Percentiles rank a stretch among this genome's conserved stretches.
Evolutionary conservation across 192 early-diverging fungal species (phyloP).

Genomic region (Powellomyces hirtus): DNA sequence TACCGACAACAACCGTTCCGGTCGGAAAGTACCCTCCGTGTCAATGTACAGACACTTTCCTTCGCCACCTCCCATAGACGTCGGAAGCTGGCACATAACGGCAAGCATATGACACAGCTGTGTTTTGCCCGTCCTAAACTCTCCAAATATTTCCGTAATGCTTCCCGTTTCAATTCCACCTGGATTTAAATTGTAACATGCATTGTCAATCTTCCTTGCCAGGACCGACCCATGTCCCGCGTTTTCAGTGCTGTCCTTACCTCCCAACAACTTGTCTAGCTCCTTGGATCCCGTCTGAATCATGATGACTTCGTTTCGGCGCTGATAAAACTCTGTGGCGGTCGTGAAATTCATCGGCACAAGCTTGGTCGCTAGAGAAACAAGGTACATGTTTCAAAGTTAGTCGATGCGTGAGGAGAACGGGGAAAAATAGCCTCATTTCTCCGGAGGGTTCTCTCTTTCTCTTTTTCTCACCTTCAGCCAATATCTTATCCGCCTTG

Average conservation of each 20-base stretch:
- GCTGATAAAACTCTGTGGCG: constrained; percentile 84
- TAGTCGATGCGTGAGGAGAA: too few species aligned
- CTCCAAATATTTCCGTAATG: constrained; percentile 97
- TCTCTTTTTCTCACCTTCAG: constrained; percentile 59
- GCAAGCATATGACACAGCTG: constrained; percentile 95
- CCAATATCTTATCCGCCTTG: constrained; percentile 92
- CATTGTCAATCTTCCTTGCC: too few species aligned
- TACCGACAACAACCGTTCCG: constrained; percentile 79
- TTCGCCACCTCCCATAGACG: constrained; percentile 85
- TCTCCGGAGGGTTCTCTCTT: too few species aligned
- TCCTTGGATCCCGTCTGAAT: constrained; percentile 90
- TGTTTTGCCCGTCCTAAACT: constrained; percentile 97
- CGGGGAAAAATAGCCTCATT: too few species aligned
- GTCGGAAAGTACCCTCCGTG: constrained; percentile 95
- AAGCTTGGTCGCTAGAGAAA: constrained; percentile 75
- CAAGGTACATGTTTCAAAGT: too few species aligned
- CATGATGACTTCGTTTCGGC: constrained; percentile 74
- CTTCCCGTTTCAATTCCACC: constrained; percentile 94
- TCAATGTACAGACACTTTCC: constrained; percentile 97
- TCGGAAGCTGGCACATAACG: constrained; percentile 88
- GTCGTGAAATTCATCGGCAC: constrained; percentile 96
- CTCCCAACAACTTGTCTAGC: constrained; percentile 88
- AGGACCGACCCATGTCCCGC: not conserved
- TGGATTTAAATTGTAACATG: too few species aligned
- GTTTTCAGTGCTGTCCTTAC: constrained; percentile 32